A percentile compares a stretch with the other conserved stretches of the same genome.
phyloP scores from a whole-genome alignment of 768 basidiomycete species.

The Leccinum disarticulatum region DNA sequence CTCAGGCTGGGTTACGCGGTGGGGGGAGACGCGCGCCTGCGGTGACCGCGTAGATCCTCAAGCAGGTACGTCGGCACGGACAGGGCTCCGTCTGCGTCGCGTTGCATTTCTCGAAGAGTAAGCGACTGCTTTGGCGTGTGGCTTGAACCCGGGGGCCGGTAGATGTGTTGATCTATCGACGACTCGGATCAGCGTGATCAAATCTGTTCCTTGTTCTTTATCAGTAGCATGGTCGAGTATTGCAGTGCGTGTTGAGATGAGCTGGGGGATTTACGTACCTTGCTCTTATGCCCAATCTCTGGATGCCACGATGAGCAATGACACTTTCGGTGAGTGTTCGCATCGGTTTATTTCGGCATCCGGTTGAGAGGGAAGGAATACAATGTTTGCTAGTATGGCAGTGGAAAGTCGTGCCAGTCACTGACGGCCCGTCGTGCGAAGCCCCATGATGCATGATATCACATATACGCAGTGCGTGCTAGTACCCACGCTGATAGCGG shows the following conservation, averaged over 20 bases:
- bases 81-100: conserved; percentile 13
- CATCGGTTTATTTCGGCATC: not conserved
- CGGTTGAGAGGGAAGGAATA: not conserved
- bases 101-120: conserved; percentile 21
- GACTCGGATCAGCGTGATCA: not conserved
- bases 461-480: not conserved
- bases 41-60: conserved; percentile 21
- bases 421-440: not conserved
- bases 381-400: not conserved
- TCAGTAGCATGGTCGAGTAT: conserved; percentile 11
- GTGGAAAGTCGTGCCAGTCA: not conserved
- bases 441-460: not conserved
- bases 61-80: conserved; percentile 32
- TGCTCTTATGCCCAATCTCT: conserved; percentile 9
- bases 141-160: conserved; percentile 13
- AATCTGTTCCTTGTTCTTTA: not conserved
- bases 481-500: not conserved
- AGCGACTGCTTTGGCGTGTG: conserved; percentile 14
- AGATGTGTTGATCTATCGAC: not conserved
- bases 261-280: not conserved
- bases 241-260: not conserved
- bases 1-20: conserved; percentile 9
- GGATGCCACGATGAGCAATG: not conserved
- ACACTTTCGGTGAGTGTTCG: not conserved
- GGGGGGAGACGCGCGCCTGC: conserved; percentile 31